Evolutionary conservation across 352 stramenopile genomes (phyloP), one percentile per base, ranked within the genome.

Genomic region (Globisporangium barbulae): DNA sequence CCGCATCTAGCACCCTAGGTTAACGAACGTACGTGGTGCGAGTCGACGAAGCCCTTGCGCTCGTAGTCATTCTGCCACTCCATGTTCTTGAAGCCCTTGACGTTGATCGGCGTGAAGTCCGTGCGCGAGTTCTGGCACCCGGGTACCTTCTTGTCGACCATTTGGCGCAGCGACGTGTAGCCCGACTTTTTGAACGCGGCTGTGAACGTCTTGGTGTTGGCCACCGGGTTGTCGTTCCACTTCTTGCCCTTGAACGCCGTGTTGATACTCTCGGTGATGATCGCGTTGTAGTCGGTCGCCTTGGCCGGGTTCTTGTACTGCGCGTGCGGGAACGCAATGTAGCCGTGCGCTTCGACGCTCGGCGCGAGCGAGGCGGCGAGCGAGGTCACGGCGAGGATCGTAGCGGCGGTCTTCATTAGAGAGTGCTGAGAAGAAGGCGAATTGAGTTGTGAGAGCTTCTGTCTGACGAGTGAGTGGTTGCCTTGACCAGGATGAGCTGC

Each of bases 31-130:
- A 64, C 39, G 49, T 75, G 64, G 59, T 83, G 77, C n/a, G 74
- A 80, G n/a, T 69, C 65, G 52, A 75, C 61, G 48, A 84, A 84
- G 13, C 75, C 78, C 50, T 56, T 61, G 12, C 70, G 30, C 19
- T 76, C 63, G 41, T 81, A 53, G 57, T 82, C 72, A 45, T 86
- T 82, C 65, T 82, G 73, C 73, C 73, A 86, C 61, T 61, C 73
- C 63, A 85, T 81, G 7, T 59, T 69, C 41, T 50, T 75, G 22
- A 76, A 30, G 22, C 47, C 42, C 30, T 59, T 78, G 45, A 85
- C 76, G 39, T 85, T 66, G 0, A 83, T 59, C 1, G 68, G 41
- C 8, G 61, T 12, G 21, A 31, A 53, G 63, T 83, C 70, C 8
- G 55, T 69, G 7, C 64, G 30, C 7, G 72, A 70, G 21, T 69